Evolutionary conservation across 2,329 filamentous ascomycete species (phyloP).

Genomic region (Fusarium redolens): DNA sequence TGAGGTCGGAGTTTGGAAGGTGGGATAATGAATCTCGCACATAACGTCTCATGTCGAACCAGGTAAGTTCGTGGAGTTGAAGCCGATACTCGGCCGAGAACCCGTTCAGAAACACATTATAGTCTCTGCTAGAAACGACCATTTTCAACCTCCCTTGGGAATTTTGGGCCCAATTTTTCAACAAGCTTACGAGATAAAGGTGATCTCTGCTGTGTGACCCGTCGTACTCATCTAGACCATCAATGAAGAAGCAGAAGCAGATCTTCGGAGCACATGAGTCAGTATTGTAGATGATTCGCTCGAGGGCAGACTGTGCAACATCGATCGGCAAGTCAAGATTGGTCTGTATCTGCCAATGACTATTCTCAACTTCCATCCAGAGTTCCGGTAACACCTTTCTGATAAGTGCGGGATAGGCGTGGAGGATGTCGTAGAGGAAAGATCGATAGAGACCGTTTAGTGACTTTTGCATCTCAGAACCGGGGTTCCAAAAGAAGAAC

Average conservation of each 20-base stretch:
- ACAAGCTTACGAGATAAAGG: neutral
- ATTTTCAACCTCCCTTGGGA: neutral
- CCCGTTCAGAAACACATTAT: conserved; percentile 1
- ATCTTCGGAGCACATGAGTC: too few species aligned
- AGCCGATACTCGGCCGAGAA: neutral
- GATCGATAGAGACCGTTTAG: neutral
- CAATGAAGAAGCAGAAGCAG: conserved; percentile 5
- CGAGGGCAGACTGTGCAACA: neutral
- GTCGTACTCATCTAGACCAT: conserved; percentile 1
- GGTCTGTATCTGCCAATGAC: neutral
- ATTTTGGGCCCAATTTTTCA: neutral
- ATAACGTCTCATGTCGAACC: conserved; percentile 2
- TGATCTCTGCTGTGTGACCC: neutral
- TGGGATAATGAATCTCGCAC: neutral
- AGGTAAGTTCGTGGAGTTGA: neutral
- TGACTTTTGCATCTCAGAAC: neutral
- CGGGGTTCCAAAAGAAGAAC: conserved; percentile 9
- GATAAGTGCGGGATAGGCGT: neutral
- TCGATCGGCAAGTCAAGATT: neutral
- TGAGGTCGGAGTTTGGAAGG: neutral
- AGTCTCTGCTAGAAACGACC: conserved; percentile 1
- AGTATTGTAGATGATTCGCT: neutral
- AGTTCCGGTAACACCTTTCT: neutral
- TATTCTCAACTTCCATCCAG: neutral
- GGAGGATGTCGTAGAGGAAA: neutral